Evolutionary conservation across 805 yeast genomes (phyloP), one percentile per base, ranked within the genome.

Genomic region (Schwanniomyces occidentalis): DNA sequence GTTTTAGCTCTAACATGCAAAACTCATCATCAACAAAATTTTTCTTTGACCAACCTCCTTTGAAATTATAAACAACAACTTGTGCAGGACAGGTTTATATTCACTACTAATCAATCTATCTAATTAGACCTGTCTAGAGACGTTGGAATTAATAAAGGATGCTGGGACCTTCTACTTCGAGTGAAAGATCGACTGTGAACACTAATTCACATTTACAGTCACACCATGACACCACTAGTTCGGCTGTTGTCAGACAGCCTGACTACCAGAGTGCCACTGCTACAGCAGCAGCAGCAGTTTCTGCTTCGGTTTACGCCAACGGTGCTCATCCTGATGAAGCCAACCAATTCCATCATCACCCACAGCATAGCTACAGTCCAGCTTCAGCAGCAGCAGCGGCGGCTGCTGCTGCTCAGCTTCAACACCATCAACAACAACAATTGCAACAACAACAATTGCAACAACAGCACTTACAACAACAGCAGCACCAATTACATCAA

Each of bases 131-230:
- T n/a, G n/a, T n/a, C n/a, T n/a, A 34, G 18, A n/a, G 12, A 22
- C 9, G 25, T 13, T 29, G 18, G 15, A 16, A 27, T 16, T 20
- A 17, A 17, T n/a, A 16, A 32, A 30, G 23, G 16, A 53, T 52
- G 58, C 56, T 52, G 56, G 55, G 54, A 16, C 59, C 61, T 21
- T 56, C 63, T 10, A 56, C 62, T 16, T 54, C 58, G 17, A 56
- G 51, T 39, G 64, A 58, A 39, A 44, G 64, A 37, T 52, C 52
- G 13, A 49, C 56, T 17, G 48, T 42, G 15, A 42, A 36, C 19
- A 30, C 38, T n/a, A 34, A 38, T 30, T 42, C 38, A 5, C 46
- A 41, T 24, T 40, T 41, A 19, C 44, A 37, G 27, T 30, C 30
- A 27, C 39, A 36, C 36, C 38, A 30, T 23, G 40, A 41, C 30